A percentile compares a stretch with the other conserved stretches of the same genome.
Conservation (phyloP, 164 flowering plant genomes). For the Vitis labrusca region DNA sequence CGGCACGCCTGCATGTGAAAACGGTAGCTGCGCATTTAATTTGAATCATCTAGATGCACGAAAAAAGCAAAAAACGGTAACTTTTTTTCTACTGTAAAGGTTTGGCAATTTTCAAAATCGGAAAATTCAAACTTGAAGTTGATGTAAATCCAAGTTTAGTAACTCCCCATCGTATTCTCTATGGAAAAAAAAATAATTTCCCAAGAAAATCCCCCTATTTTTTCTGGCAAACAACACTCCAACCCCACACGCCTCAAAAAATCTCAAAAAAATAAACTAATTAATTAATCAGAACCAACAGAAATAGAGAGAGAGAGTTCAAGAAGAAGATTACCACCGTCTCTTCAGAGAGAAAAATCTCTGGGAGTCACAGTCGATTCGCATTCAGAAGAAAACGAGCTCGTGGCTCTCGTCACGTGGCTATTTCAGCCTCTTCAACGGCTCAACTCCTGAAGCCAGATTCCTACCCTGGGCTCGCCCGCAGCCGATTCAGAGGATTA, state of each 20-base stretch:
- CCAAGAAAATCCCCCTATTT: constrained; percentile 3
- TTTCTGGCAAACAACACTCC: constrained; percentile 2
- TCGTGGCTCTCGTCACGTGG: too few species aligned
- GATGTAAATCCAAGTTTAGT: not conserved
- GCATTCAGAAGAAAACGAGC: too few species aligned
- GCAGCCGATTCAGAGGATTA: too few species aligned
- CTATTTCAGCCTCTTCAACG: too few species aligned
- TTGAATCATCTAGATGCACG: not conserved
- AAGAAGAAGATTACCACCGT: too few species aligned
- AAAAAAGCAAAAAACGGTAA: constrained; percentile 2
- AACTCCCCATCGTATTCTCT: too few species aligned
- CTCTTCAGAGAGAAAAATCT: not conserved
- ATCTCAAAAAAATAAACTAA: not conserved
- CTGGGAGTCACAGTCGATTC: too few species aligned
- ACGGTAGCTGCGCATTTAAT: constrained; percentile 22
- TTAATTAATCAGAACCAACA: not conserved
- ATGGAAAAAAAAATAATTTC: not conserved
- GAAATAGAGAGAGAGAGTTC: not conserved
- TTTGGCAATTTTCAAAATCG: not conserved
- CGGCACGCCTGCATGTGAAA: constrained; percentile 18
- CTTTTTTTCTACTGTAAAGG: not conserved
- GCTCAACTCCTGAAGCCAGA: too few species aligned
- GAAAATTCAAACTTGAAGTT: not conserved
- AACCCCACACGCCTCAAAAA: not conserved
- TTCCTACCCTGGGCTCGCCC: too few species aligned